phyloP scores from a whole-genome alignment of 495 filamentous ascomycete species.

The Hypoxylon subgilvum region DNA sequence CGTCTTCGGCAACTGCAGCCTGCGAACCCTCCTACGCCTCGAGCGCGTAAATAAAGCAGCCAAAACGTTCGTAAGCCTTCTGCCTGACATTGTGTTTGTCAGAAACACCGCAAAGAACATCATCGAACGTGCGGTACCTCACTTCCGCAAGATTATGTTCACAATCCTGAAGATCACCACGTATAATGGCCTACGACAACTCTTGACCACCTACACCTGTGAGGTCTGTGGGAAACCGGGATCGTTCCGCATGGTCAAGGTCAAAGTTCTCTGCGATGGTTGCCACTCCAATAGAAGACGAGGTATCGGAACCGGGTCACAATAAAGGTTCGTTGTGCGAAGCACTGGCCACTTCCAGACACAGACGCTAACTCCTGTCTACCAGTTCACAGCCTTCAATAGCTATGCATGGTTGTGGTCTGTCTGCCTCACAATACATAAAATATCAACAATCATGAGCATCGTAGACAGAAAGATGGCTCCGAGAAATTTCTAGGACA shows the following conservation, averaged over 20 bases:
- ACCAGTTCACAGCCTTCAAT: no score
- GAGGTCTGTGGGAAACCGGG: slow-evolving; percentile 23
- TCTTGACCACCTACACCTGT: slow-evolving; percentile 16
- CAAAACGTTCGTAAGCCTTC: slow-evolving; percentile 1
- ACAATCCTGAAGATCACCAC: slow-evolving; percentile 30
- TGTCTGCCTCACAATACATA: no score
- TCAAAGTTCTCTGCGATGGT: slow-evolving; percentile 54
- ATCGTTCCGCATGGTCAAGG: slow-evolving; percentile 27
- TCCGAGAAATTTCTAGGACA: no score
- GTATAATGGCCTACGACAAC: slow-evolving; percentile 14
- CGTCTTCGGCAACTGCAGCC: slow-evolving; percentile 15
- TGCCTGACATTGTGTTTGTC: slow-evolving; percentile 10
- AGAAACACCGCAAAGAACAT: slow-evolving; percentile 13
- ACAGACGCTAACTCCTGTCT: no score
- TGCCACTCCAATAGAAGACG: slow-evolving; percentile 23
- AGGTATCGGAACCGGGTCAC: no score
- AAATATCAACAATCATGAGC: no score
- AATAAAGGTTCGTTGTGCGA: no score
- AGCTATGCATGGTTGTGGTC: no score
- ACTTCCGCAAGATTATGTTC: slow-evolving; percentile 20
- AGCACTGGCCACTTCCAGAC: no score
- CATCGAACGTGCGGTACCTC: slow-evolving; percentile 13
- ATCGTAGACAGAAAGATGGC: no score
- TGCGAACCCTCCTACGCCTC: slow-evolving; percentile 21
- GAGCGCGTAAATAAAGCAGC: slow-evolving; percentile 26